Conservation (phyloP, 2,329 filamentous ascomycete genomes). For the Diaporthe sp. region DNA sequence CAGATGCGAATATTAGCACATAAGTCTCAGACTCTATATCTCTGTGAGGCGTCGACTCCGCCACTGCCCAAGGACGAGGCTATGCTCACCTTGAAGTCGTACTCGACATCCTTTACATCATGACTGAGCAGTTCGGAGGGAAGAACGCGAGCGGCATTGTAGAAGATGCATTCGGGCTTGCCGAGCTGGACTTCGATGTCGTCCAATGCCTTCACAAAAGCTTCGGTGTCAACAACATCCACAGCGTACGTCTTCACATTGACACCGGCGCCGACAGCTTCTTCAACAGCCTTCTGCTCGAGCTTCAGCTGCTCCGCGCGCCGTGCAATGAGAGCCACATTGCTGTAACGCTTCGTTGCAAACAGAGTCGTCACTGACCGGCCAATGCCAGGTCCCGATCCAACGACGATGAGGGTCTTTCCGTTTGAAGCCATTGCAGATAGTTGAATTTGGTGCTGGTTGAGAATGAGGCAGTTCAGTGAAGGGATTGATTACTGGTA, state of each 20-base stretch:
- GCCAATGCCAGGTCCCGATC: slow-evolving; percentile 63
- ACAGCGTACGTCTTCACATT: slow-evolving; percentile 57
- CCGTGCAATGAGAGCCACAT: slow-evolving; percentile 62
- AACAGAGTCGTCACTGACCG: slow-evolving; percentile 55
- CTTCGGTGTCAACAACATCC: slow-evolving; percentile 56
- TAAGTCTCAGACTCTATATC: not conserved
- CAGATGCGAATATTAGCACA: not conserved
- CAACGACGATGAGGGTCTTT: slow-evolving; percentile 54
- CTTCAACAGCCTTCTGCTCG: slow-evolving; percentile 55
- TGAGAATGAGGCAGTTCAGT: not conserved
- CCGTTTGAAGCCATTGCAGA: not conserved
- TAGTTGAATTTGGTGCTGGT: not conserved
- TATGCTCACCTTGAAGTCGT: slow-evolving; percentile 60
- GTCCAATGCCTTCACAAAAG: slow-evolving; percentile 53
- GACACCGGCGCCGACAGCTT: slow-evolving; percentile 45
- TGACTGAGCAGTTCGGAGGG: slow-evolving; percentile 56
- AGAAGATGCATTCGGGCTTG: slow-evolving; percentile 62
- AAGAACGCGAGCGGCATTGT: slow-evolving; percentile 64
- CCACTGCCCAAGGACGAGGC: not conserved
- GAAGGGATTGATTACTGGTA: not conserved
- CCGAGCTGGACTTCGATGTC: slow-evolving; percentile 56
- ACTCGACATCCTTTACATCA: slow-evolving; percentile 57
- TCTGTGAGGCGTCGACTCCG: not conserved
- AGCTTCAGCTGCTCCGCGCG: slow-evolving; percentile 53
- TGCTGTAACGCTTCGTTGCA: slow-evolving; percentile 56